These are phyloP conservation scores for Phaeotremella fagi DNA, from an alignment of 768 basidiomycete species.

Conservation along the genomic window DNA sequence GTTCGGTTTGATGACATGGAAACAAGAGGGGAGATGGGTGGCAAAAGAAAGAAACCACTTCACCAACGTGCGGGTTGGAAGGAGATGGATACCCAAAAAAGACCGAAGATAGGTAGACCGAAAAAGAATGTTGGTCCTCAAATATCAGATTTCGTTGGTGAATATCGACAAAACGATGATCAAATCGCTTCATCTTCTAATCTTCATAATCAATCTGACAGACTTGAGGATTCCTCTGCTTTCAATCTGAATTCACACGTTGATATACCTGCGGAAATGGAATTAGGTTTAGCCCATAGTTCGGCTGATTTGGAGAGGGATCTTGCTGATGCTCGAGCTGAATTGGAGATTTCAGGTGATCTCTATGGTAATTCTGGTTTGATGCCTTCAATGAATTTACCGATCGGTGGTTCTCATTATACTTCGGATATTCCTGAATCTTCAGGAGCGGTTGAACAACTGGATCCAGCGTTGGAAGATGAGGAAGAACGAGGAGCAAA, in stretches of 20 bases:
- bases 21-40: constrained; percentile 35
- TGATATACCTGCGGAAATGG: no score
- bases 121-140: constrained; percentile 1
- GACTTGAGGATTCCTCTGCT: no score
- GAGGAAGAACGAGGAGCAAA: background rate
- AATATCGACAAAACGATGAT: no score
- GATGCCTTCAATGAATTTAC: no score
- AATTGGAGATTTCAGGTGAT: constrained; percentile 5
- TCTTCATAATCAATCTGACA: no score
- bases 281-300: background rate
- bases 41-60: constrained; percentile 33
- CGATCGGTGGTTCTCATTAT: no score
- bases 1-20: background rate
- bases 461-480: background rate
- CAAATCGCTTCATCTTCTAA: no score
- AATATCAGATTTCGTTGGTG: background rate
- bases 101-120: background rate
- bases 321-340: background rate
- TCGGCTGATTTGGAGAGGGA: background rate
- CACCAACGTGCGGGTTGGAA: constrained; percentile 40
- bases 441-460: background rate
- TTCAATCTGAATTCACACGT: no score
- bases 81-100: constrained; percentile 32
- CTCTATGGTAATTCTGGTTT: no score
- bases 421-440: background rate